Percentiles rank a stretch among this genome's conserved stretches.
Conservation (phyloP, 352 stramenopile genomes). For the Pythium pectinolyticum region DNA sequence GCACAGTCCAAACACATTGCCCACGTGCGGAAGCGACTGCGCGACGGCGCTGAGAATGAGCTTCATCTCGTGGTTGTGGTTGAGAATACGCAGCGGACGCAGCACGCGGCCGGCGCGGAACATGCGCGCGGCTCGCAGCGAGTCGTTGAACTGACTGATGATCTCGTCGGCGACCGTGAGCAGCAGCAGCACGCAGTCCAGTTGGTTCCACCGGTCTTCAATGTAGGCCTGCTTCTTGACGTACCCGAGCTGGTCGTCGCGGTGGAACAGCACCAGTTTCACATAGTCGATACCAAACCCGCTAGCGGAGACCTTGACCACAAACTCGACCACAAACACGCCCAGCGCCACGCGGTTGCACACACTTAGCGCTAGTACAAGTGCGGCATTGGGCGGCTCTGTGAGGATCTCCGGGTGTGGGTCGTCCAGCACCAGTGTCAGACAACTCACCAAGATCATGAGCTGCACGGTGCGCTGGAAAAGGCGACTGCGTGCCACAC, state of each 20-base stretch:
- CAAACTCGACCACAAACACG: constrained; percentile 59
- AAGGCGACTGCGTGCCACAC: constrained; percentile 34
- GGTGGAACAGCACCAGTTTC: constrained; percentile 54
- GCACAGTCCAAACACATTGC: constrained; percentile 72
- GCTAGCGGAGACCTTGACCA: constrained; percentile 50
- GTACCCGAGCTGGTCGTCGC: constrained; percentile 63
- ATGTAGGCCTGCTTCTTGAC: constrained; percentile 71
- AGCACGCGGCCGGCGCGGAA: constrained; percentile 71
- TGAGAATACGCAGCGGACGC: constrained; percentile 66
- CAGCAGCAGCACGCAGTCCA: constrained; percentile 61
- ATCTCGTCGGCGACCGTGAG: constrained; percentile 59
- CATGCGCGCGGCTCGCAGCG: constrained; percentile 48
- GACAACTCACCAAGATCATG: constrained; percentile 71
- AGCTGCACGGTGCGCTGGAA: constrained; percentile 66
- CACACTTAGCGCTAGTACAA: constrained; percentile 36
- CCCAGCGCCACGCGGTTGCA: constrained; percentile 50
- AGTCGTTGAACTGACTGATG: constrained; percentile 44
- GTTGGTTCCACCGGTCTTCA: constrained; percentile 76
- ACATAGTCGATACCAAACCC: constrained; percentile 73
- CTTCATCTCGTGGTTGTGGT: constrained; percentile 81
- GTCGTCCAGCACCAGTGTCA: constrained; percentile 72
- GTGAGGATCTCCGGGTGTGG: constrained; percentile 62
- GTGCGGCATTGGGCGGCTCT: constrained; percentile 35
- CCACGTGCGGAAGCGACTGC: constrained; percentile 66
- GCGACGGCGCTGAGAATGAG: constrained; percentile 66